Evolutionary conservation across 805 yeast species (phyloP), one percentile per base, ranked within the genome.

Genomic region (Candida manassasensis): DNA sequence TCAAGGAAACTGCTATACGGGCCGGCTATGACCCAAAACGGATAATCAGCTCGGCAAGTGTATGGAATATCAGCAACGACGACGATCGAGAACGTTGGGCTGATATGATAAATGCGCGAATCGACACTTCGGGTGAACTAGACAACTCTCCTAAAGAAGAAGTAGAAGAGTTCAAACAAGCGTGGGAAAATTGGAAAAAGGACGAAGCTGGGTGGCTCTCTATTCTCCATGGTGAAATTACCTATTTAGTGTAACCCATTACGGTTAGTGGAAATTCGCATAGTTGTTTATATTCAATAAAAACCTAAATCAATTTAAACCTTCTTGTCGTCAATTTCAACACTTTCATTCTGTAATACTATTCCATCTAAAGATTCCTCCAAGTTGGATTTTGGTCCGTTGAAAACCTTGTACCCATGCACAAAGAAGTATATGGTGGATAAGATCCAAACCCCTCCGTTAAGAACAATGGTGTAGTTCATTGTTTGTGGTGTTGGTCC

Each of bases 381-480:
- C 37, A 53, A 44, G 34, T 55, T 54, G 6, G 55, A 43, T 33
- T 48, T 49, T 2, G 86, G 86, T 5, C 87, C 87, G 21, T 64
- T 51, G 62, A 73, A 80, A 50, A 65, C 59, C 45, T 69, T 75
- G 40, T 71, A 67, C 3, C 79, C 82, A 50, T 71, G 70, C 4
- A 63, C 52, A 37, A 53, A 66, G 56, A 74, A 80, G 55, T 79
- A 79, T 1, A 69, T 34, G 37, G 69, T 48, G 1, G 82, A 66
- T 13, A 77, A 57, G 4, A 74, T 39, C 82, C 82, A 77, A 12
- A 75, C 71, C 6, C 80, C 80, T 19, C 74, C 71, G 17, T 76
- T 79, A 39, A 81, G 77, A 2, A 76, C 84, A 43, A 71, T 71
- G 0, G 86, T 77, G 53, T 82, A 82, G 58, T 82, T 82, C 90